Evolutionary conservation across 2,329 filamentous ascomycete genomes (phyloP), one percentile per base, ranked within the genome.

Genomic region (Pestalotiopsis sp.): DNA sequence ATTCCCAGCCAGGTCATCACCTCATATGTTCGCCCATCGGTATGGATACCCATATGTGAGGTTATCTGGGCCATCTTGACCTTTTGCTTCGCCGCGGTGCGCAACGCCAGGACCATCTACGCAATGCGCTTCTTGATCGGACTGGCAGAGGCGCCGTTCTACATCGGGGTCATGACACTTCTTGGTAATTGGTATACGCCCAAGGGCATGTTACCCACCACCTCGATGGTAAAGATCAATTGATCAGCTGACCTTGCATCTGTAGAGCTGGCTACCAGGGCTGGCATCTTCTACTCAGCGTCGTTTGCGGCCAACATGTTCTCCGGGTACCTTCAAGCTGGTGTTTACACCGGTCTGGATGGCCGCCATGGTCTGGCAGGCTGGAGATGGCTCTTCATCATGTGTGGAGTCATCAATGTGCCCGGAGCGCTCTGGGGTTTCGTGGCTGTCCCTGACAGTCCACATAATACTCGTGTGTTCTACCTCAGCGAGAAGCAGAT

Each of bases 61-160:
- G 36, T 62, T 4, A 31, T 62, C 2, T 62, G 59, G 59, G 59
- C 59, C 27, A 40, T 62, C 17, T 17, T 62, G 11, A 62, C 59
- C 27, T 41, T 62, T 20, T 62, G 59, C 11, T 31, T 40, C n/a
- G 59, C 59, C 4, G 1, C 59, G n/a, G 59, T 62, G 25, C 23
- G 13, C 2, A 62, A 20, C 11, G 59, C 31, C 1, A 31, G 14
- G 36, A 25, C 23, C 11, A 31, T 62, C n/a, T 62, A 62, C 31
- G 59, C 59, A 11, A 40, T 62, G 25, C 80, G 84, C 0, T 83
- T 85, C 66, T 74, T 86, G 2, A 74, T 86, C 1, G 84, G 84
- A 1, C 70, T 81, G 0, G 84, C 86, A 20, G 84, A 86, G 72
- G 82, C 83, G 0, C 80, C 82, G 0, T 62, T 62, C 27, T 62